Conservation (phyloP, 169 alveolate genomes). For the Toxoplasma gondii region DNA sequence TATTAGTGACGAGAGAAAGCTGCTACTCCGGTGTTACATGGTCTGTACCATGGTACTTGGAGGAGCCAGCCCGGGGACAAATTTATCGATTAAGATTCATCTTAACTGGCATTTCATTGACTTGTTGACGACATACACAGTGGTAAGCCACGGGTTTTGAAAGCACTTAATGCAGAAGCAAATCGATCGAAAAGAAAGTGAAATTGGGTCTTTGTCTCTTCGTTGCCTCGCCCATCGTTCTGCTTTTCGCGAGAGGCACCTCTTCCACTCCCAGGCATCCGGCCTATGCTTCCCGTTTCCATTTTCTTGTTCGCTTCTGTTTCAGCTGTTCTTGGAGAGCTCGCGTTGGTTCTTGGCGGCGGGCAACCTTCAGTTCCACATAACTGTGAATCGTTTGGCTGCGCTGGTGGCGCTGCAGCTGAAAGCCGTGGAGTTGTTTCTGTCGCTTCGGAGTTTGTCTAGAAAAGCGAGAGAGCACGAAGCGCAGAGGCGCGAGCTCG, state of each 20-base stretch:
- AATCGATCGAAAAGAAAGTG: no score
- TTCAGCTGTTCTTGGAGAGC: conserved; percentile 61
- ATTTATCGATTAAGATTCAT: no score
- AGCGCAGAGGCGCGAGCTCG: conserved; percentile 19
- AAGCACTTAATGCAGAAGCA: no score
- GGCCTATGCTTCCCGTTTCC: not conserved
- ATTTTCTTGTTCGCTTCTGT: not conserved
- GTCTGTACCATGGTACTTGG: no score
- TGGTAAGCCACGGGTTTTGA: no score
- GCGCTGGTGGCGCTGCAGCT: conserved; percentile 70
- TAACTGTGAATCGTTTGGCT: conserved; percentile 55
- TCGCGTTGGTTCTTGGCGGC: conserved; percentile 56
- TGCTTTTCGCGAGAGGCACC: not conserved
- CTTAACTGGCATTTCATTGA: not conserved
- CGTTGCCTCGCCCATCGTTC: not conserved
- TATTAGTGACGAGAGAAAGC: no score
- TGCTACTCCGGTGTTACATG: no score
- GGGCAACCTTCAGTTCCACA: conserved; percentile 51
- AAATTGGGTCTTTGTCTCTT: no score
- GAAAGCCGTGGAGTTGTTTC: conserved; percentile 57
- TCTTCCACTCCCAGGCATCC: not conserved
- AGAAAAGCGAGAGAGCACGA: conserved; percentile 42
- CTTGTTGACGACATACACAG: no score
- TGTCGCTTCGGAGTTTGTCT: conserved; percentile 51
- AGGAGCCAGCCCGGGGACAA: no score